Conservation (phyloP, 106 monocot genomes). For the Agapanthus africanus region DNA sequence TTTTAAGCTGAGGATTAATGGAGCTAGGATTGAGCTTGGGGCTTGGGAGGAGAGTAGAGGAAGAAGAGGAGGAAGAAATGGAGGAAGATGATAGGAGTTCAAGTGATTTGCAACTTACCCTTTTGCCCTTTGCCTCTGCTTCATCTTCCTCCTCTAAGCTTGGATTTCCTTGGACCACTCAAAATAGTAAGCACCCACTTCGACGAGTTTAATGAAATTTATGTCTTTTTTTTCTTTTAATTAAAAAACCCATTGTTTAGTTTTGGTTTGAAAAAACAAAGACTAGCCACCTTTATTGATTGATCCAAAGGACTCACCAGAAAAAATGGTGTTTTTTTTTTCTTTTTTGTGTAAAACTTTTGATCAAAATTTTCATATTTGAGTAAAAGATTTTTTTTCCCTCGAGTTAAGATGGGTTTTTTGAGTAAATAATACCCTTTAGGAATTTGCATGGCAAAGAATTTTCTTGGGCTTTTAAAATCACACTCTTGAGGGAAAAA, state of each 20-base stretch:
- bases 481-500: not conserved
- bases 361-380: not conserved
- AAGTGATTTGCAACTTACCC: conserved; percentile 5
- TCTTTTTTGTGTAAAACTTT: too few relatives aligned
- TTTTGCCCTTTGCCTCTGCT: not conserved
- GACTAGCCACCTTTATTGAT: too few relatives aligned
- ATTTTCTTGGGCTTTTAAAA: not conserved
- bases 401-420: not conserved
- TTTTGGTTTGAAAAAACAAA: too few relatives aligned
- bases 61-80: conserved; percentile 2
- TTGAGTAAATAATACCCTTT: not conserved
- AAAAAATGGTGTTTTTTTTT: too few relatives aligned
- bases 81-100: not conserved
- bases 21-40: conserved; percentile 12
- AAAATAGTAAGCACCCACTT: not conserved
- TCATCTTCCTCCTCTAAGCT: not conserved
- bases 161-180: not conserved
- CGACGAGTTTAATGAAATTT: not conserved
- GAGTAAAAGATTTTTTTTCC: not conserved
- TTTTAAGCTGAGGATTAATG: not conserved
- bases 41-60: conserved; percentile 4
- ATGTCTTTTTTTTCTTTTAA: not conserved
- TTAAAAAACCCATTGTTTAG: not conserved
- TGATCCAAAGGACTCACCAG: too few relatives aligned
- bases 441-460: not conserved